Conservation (phyloP, 495 filamentous ascomycete genomes). For the Bacidia gigantensis region DNA sequence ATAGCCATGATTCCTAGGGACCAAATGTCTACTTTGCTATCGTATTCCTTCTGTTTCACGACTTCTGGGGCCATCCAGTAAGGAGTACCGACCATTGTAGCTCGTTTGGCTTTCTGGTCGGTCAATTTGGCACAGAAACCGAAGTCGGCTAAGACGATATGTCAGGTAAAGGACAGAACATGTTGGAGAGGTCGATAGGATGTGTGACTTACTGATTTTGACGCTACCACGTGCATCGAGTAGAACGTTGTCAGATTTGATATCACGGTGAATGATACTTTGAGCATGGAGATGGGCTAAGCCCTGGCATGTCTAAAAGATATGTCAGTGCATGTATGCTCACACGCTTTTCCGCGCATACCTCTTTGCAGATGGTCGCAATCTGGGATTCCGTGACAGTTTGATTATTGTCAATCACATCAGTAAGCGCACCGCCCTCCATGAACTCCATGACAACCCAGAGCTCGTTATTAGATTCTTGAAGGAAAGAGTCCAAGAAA, state of each 20-base stretch:
- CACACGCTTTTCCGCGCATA: too few relatives aligned
- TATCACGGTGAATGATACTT: constrained; percentile 97
- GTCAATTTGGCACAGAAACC: constrained; percentile 98
- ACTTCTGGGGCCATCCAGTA: constrained; percentile 99
- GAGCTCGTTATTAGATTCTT: constrained; percentile 80
- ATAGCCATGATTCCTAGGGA: constrained; percentile 99
- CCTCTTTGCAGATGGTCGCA: constrained; percentile 91
- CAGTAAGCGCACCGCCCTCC: constrained; percentile 94
- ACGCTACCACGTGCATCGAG: constrained; percentile 87
- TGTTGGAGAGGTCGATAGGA: constrained; percentile 19
- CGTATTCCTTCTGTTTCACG: constrained; percentile 98
- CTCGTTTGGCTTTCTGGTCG: constrained; percentile 89
- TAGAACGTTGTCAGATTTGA: constrained; percentile 97
- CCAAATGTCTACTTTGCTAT: constrained; percentile 97
- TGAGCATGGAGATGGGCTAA: constrained; percentile 86
- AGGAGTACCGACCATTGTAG: constrained; percentile 97
- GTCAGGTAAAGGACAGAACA: too few relatives aligned
- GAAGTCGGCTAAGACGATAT: constrained; percentile 72
- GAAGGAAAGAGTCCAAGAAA: constrained; percentile 91
- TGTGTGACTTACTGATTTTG: constrained; percentile 84
- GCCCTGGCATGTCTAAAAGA: constrained; percentile 75
- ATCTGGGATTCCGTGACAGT: constrained; percentile 90
- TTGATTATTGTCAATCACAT: constrained; percentile 95
- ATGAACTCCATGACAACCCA: constrained; percentile 99
- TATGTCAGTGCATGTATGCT: constrained; percentile 25